A percentile compares a stretch with the other conserved stretches of the same genome.
Evolutionary conservation across 805 yeast species (phyloP).

Genomic region (Monosporozyma solicola): DNA sequence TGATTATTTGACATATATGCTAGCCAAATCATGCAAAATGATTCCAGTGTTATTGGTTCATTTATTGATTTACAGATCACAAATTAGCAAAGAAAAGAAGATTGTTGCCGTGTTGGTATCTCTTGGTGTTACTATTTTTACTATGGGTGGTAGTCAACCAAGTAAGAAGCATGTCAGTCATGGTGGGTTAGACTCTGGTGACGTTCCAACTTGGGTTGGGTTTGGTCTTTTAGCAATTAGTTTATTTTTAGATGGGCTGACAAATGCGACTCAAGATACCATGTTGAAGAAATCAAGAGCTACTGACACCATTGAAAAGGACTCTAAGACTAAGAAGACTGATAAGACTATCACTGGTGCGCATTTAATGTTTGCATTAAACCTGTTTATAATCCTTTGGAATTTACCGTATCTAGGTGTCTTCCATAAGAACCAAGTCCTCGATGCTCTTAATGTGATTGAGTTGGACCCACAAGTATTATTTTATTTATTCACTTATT

Average conservation of each 20-base stretch:
- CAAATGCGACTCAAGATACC: slow-evolving; percentile 89
- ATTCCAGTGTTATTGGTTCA: slow-evolving; percentile 92
- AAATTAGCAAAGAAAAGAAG: slow-evolving; percentile 69
- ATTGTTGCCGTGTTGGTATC: slow-evolving; percentile 73
- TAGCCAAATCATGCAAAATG: slow-evolving; percentile 89
- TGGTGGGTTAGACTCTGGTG: not conserved
- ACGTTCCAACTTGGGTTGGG: slow-evolving; percentile 36
- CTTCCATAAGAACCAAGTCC: slow-evolving; percentile 18
- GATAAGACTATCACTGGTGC: slow-evolving; percentile 58
- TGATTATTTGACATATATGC: slow-evolving; percentile 72
- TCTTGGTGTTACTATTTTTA: slow-evolving; percentile 71
- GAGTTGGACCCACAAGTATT: slow-evolving; percentile 40
- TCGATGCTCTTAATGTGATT: slow-evolving; percentile 33
- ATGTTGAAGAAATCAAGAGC: slow-evolving; percentile 40
- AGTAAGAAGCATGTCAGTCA: slow-evolving; percentile 14
- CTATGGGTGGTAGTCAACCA: slow-evolving; percentile 36
- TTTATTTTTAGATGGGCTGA: slow-evolving; percentile 79
- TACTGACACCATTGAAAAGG: not conserved
- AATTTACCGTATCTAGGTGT: slow-evolving; percentile 40
- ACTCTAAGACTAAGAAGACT: slow-evolving; percentile 3
- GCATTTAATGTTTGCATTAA: slow-evolving; percentile 72
- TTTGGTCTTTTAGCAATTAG: slow-evolving; percentile 48
- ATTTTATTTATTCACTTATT: slow-evolving; percentile 54
- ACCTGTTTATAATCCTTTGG: slow-evolving; percentile 36
- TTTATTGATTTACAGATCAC: slow-evolving; percentile 54